A percentile compares a stretch with the other conserved stretches of the same genome.
phyloP scores from a whole-genome alignment of 2,329 filamentous ascomycete species.

The Penicillium sp. region DNA sequence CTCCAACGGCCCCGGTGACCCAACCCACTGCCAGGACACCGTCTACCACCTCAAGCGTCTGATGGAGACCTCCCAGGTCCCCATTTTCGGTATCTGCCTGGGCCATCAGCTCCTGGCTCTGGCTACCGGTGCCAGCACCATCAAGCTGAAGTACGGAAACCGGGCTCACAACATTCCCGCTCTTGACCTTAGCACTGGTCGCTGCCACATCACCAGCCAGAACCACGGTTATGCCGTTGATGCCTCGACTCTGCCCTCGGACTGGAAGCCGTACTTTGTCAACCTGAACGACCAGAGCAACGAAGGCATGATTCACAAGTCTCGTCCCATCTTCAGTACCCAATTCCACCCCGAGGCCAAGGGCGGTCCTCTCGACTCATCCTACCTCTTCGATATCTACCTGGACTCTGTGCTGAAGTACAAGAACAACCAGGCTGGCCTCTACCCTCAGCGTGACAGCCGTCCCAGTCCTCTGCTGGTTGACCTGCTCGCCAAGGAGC shows the following conservation, averaged over 20 bases:
- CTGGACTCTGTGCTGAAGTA: conserved; percentile 83
- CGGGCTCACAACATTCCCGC: conserved; percentile 98
- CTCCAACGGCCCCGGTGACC: conserved; percentile 97
- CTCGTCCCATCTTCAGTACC: conserved; percentile 93
- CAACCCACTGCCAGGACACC: conserved; percentile 91
- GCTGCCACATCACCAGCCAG: conserved; percentile 98
- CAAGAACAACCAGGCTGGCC: conserved; percentile 76
- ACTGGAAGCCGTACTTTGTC: conserved; percentile 98
- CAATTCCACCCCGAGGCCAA: conserved; percentile 99
- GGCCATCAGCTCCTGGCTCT: conserved; percentile 94
- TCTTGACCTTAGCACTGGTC: conserved; percentile 87
- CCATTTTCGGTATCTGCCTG: conserved; percentile 96
- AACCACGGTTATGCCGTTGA: conserved; percentile 98
- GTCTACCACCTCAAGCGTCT: conserved; percentile 87
- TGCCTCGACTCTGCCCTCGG: conserved; percentile 70
- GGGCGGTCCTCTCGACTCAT: conserved; percentile 91
- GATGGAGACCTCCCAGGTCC: conserved; percentile 86
- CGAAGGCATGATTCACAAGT: conserved; percentile 93
- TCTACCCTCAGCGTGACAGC: conserved; percentile 72
- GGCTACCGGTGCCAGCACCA: conserved; percentile 80
- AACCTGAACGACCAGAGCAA: conserved; percentile 98
- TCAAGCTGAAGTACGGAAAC: conserved; percentile 99
- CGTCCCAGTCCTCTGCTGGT: conserved; percentile 83
- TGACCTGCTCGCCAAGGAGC: conserved; percentile 88
- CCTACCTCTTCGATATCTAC: conserved; percentile 96